Evolutionary conservation across 768 basidiomycete genomes (phyloP), one percentile per base, ranked within the genome.

Genomic region (Pisolithus orientalis): DNA sequence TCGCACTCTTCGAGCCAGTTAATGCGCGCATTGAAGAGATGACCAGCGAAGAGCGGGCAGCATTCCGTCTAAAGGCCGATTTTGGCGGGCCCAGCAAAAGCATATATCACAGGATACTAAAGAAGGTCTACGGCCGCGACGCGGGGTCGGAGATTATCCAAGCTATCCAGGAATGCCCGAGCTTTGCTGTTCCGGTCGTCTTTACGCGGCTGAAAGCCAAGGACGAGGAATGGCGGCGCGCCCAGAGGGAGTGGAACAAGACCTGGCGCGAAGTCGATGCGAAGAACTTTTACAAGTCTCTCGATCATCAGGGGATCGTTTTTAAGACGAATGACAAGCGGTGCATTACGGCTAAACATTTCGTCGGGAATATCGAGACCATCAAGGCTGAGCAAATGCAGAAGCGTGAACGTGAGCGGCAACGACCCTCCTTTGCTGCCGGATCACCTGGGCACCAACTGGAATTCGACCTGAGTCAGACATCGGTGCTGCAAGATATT

Each of bases 261-360:
- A 94, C 93, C 14, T 98, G 96, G 96, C 79, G 93, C 47, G 95
- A 97, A 66, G 88, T 94, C 46, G 93, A 99, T 62, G 86, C 87
- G 51, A 94, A 93, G 72, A 98, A 98, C 73, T 98, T 94, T 66
- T 95, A 96, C 83, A 97, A 95, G 72, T 87, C 88, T 29, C 83
- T 98, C 47, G 96, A 99, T 65, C 92, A 96, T 63, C 94, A 96
- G 67, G 94, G 93, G 16, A 89, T 90, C 67, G 83, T 79, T 53
- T 96, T 95, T 83, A 98, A 97, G 74, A 78, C 78, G 52, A 94
- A 92, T 67, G 96, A 99, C 76, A 97, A 97, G 80, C 91, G 91
- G 70, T 80, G 78, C 53, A 87, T 94, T 63, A 92, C 87, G 6
- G 77, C 88, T 40, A 94, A 91, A 65, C 72, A 84, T 57, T 90